Conservation (phyloP, 2,329 filamentous ascomycete species). For the Fusarium scirpi region DNA sequence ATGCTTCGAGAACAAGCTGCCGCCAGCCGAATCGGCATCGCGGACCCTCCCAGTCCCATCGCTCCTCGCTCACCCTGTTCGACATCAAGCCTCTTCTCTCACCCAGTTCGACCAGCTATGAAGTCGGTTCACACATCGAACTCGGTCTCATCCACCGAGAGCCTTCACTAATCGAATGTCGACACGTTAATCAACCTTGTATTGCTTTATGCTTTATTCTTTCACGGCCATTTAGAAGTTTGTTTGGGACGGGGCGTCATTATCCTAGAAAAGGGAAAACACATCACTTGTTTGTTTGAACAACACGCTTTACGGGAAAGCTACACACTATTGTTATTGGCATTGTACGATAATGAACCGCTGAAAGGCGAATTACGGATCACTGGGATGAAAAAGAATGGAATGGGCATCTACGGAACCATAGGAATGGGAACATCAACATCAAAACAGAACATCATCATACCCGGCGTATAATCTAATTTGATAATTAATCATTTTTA, state of each 20-base stretch:
- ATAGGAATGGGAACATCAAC: conserved; percentile 18
- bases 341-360: conserved; percentile 24
- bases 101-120: conserved; percentile 40
- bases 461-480: conserved; percentile 39
- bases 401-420: conserved; percentile 23
- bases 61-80: conserved; percentile 43
- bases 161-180: conserved; percentile 27
- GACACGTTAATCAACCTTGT: not conserved
- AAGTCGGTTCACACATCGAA: conserved; percentile 37
- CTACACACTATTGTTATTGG: conserved; percentile 5
- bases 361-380: not conserved
- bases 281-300: conserved; percentile 10
- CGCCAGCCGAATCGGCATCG: conserved; percentile 61
- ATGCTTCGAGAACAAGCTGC: conserved; percentile 65
- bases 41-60: conserved; percentile 48
- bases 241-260: conserved; percentile 21
- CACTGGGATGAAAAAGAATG: conserved; percentile 10
- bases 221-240: conserved; percentile 7
- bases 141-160: conserved; percentile 44
- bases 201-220: conserved; percentile 18
- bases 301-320: conserved; percentile 15
- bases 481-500: conserved; percentile 7
- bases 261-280: conserved; percentile 12
- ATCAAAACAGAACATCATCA: conserved; percentile 23
- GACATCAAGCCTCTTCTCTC: conserved; percentile 44